Conservation (phyloP, 305 asterid genomes). For the Fraxinus xanthoxyloides region DNA sequence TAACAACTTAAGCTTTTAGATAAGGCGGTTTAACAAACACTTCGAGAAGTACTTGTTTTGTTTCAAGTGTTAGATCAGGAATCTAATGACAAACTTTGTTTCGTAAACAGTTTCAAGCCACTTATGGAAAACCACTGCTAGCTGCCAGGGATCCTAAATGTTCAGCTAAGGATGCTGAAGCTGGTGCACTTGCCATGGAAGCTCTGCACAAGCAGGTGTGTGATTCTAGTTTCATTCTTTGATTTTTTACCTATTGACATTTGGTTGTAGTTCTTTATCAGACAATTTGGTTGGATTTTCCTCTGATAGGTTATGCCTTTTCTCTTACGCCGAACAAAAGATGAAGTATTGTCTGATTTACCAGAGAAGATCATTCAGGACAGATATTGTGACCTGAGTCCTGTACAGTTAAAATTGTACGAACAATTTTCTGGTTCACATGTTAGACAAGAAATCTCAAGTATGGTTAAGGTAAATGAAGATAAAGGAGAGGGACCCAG, state of each 20-base stretch:
- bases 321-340: conserved; percentile 96
- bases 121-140: conserved; percentile 90
- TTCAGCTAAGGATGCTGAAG: conserved; percentile 97
- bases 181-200: conserved; percentile 96
- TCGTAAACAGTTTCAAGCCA: conserved; percentile 79
- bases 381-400: conserved; percentile 97
- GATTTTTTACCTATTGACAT: conserved; percentile 8
- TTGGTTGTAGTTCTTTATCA: not conserved
- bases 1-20: not conserved
- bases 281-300: conserved; percentile 22
- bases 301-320: conserved; percentile 88
- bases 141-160: conserved; percentile 97
- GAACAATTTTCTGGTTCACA: conserved; percentile 96
- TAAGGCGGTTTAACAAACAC: not conserved
- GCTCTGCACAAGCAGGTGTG: conserved; percentile 98
- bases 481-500: conserved; percentile 68
- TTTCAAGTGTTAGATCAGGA: conserved; percentile 7
- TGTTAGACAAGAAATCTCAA: conserved; percentile 81
- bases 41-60: not conserved
- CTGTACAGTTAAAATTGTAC: conserved; percentile 79
- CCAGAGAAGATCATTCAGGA: conserved; percentile 98
- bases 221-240: conserved; percentile 9
- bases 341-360: conserved; percentile 94
- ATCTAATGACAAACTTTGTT: conserved; percentile 25
- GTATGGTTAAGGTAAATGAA: conserved; percentile 74